Percentiles rank a stretch among this genome's conserved stretches.
Conservation (phyloP, 2,329 filamentous ascomycete species). For the Parascedosporium putredinis region DNA sequence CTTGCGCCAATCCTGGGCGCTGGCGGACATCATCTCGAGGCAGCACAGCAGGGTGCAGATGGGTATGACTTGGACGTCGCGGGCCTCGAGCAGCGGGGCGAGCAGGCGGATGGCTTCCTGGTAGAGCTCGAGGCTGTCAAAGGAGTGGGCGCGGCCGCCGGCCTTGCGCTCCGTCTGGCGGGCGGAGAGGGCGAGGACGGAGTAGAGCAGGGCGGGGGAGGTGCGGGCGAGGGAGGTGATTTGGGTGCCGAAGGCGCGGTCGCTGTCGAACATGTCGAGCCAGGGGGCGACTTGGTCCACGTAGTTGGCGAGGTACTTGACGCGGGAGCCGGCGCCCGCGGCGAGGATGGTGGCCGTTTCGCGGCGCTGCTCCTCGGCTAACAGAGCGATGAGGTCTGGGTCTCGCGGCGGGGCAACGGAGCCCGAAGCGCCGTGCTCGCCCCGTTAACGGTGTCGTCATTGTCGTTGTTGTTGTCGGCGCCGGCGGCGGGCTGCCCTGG, state of each 20-base stretch:
- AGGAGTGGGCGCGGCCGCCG: conserved; percentile 30
- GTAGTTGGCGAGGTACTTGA: conserved; percentile 37
- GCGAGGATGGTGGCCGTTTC: conserved; percentile 19
- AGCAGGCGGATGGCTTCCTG: conserved; percentile 39
- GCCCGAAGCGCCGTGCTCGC: too few species aligned
- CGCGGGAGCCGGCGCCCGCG: conserved; percentile 19
- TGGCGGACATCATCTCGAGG: conserved; percentile 33
- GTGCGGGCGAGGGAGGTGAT: conserved; percentile 37
- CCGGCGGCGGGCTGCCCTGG: conserved; percentile 23
- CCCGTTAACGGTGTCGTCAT: too few species aligned
- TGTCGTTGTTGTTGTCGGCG: conserved; percentile 10
- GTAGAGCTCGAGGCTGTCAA: conserved; percentile 43
- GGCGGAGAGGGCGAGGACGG: conserved; percentile 43
- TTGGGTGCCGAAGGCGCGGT: conserved; percentile 40
- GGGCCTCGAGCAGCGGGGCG: conserved; percentile 22
- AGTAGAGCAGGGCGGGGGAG: conserved; percentile 36
- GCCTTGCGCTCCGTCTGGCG: conserved; percentile 42
- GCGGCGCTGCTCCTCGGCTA: conserved; percentile 12
- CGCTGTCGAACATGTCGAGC: conserved; percentile 49
- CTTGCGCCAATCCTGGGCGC: conserved; percentile 37
- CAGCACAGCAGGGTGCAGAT: conserved; percentile 29
- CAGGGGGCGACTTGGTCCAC: conserved; percentile 43
- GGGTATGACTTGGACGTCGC: conserved; percentile 23
- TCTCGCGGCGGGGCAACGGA: conserved; percentile 12
- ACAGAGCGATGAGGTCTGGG: conserved; percentile 1